Percentiles rank a stretch among this genome's conserved stretches.
Conservation (phyloP, 2,329 filamentous ascomycete species). For the Xylariaceae sp. region DNA sequence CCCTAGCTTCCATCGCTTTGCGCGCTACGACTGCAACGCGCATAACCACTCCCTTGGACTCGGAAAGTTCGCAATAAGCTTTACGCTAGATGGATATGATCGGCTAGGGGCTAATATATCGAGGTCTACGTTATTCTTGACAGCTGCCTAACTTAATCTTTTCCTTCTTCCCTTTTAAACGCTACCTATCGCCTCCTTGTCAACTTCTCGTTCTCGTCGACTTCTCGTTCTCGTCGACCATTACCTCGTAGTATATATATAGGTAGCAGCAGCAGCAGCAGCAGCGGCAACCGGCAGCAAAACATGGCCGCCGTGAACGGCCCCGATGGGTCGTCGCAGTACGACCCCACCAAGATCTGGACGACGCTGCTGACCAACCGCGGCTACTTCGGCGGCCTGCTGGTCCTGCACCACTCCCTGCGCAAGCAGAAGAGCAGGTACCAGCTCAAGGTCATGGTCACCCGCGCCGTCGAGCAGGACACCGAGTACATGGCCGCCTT, state of each 20-base stretch:
- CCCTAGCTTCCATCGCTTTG: not conserved
- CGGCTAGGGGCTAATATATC: not conserved
- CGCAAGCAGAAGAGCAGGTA: slow-evolving; percentile 33
- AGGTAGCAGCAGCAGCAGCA: no score
- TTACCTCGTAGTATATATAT: no score
- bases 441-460: slow-evolving; percentile 38
- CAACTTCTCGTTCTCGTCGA: no score
- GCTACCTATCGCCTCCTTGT: no score
- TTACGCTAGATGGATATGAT: not conserved
- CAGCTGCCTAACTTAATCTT: no score
- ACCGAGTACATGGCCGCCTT: slow-evolving; percentile 41
- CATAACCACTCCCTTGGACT: not conserved
- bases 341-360: slow-evolving; percentile 39
- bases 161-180: not conserved
- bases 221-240: no score
- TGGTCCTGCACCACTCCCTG: slow-evolving; percentile 36
- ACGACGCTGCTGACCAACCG: slow-evolving; percentile 39
- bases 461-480: slow-evolving; percentile 38
- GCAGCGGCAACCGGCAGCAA: not conserved
- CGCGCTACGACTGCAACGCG: not conserved
- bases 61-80: no score
- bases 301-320: slow-evolving; percentile 15
- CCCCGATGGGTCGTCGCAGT: slow-evolving; percentile 12
- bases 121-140: no score
- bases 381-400: slow-evolving; percentile 36